Conservation (phyloP, 805 yeast species). For the Candida dendrica region DNA sequence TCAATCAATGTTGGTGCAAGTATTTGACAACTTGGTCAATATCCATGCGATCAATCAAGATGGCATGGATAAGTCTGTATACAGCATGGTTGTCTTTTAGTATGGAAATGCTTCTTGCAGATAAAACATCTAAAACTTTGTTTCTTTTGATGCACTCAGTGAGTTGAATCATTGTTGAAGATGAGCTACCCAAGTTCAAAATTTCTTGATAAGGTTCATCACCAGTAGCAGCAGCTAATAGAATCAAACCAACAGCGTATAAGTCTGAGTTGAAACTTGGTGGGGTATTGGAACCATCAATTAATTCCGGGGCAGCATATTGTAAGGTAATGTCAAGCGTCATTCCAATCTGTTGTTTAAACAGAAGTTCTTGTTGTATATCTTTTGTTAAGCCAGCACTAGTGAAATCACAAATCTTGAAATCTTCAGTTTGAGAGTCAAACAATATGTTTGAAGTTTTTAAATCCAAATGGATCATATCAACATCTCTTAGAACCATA, state of each 20-base stretch:
- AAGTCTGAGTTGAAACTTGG: constrained; percentile 35
- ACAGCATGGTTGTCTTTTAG: constrained; percentile 15
- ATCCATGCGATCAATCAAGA: constrained; percentile 21
- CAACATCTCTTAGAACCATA: constrained; percentile 17
- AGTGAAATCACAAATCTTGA: constrained; percentile 43
- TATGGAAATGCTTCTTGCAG: constrained; percentile 18
- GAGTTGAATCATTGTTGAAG: constrained; percentile 20
- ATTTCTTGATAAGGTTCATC: constrained; percentile 31
- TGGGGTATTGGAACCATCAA: constrained; percentile 14
- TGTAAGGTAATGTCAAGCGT: constrained; percentile 27
- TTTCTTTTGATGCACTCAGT: constrained; percentile 26
- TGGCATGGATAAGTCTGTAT: constrained; percentile 18
- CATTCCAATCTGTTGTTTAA: constrained; percentile 18
- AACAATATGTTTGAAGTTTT: constrained; percentile 39
- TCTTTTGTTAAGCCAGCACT: constrained; percentile 24
- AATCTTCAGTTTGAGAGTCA: constrained; percentile 12
- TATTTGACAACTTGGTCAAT: constrained; percentile 14
- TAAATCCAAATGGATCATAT: constrained; percentile 39
- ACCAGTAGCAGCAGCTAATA: constrained; percentile 40
- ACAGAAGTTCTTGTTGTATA: constrained; percentile 7
- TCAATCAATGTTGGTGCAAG: neutral
- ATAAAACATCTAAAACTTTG: constrained; percentile 24
- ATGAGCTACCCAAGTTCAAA: constrained; percentile 9
- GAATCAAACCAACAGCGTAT: constrained; percentile 38
- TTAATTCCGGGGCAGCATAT: constrained; percentile 41